Percentiles rank a stretch among this genome's conserved stretches.
Conservation (phyloP, 2,329 filamentous ascomycete species). For the Daldinia sp. region DNA sequence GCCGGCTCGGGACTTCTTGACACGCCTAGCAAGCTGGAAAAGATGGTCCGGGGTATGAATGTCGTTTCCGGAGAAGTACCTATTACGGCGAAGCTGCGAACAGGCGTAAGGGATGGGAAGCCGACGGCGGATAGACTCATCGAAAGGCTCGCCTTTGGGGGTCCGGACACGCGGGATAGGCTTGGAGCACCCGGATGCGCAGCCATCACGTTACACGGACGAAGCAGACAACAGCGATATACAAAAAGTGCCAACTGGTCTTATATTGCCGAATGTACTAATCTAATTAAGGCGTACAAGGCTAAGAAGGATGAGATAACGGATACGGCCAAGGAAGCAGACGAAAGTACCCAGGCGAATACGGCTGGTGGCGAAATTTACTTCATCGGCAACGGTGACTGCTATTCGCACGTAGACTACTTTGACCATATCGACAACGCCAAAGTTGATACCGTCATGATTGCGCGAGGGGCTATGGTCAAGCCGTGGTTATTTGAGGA, state of each 20-base stretch:
- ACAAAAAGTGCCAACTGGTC: constrained; percentile 91
- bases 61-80: constrained; percentile 88
- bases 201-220: constrained; percentile 93
- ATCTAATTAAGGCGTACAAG: constrained; percentile 83
- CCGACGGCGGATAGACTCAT: constrained; percentile 84
- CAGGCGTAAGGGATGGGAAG: constrained; percentile 81
- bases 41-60: constrained; percentile 97
- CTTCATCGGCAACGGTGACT: constrained; percentile 96
- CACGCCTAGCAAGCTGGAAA: constrained; percentile 84
- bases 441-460: constrained; percentile 92
- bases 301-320: constrained; percentile 68
- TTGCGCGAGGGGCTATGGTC: constrained; percentile 92
- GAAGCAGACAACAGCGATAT: constrained; percentile 93
- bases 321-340: constrained; percentile 82
- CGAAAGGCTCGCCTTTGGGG: constrained; percentile 83
- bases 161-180: constrained; percentile 73
- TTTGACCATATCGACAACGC: constrained; percentile 77
- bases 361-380: constrained; percentile 74
- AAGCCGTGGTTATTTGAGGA: constrained; percentile 99
- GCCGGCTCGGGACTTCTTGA: constrained; percentile 95
- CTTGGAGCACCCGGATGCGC: constrained; percentile 84
- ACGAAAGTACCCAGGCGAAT: constrained; percentile 76
- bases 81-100: constrained; percentile 94
- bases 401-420: constrained; percentile 92
- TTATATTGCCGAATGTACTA: constrained; percentile 91